Percentiles rank a stretch among this genome's conserved stretches.
Conservation (phyloP, 768 basidiomycete species). For the Pulveroboletus frians region DNA sequence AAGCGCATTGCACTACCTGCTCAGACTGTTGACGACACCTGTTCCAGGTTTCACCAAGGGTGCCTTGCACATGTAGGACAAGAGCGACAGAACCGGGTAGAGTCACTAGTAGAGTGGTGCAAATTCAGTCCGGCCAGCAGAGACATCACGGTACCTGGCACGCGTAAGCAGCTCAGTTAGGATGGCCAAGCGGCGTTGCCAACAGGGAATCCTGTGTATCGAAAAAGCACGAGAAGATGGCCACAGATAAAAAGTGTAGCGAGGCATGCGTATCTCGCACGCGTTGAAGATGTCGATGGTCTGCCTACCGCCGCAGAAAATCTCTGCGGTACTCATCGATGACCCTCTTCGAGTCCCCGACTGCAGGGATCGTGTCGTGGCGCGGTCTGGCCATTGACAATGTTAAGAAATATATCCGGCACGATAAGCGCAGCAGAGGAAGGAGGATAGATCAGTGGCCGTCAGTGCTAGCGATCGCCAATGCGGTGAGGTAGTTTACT, state of each 20-base stretch:
- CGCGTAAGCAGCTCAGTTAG: slow-evolving; percentile 93
- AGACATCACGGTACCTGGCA: slow-evolving; percentile 72
- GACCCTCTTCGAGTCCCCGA: slow-evolving; percentile 96
- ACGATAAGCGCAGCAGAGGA: slow-evolving; percentile 69
- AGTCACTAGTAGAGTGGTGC: no score
- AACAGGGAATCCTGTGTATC: slow-evolving; percentile 76
- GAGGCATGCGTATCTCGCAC: slow-evolving; percentile 65
- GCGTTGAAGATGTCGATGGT: slow-evolving; percentile 98
- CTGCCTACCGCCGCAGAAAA: slow-evolving; percentile 91
- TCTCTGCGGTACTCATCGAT: slow-evolving; percentile 99
- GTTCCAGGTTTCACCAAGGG: slow-evolving; percentile 93
- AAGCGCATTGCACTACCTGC: slow-evolving; percentile 91
- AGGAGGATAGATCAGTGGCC: slow-evolving; percentile 77
- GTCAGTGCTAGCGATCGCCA: slow-evolving; percentile 74
- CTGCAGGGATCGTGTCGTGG: slow-evolving; percentile 62
- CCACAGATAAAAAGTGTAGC: rapidly evolving
- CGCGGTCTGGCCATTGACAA: slow-evolving; percentile 50
- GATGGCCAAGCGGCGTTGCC: slow-evolving; percentile 91
- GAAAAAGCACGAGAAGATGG: not conserved
- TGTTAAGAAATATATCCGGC: slow-evolving; percentile 58
- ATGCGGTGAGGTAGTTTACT: slow-evolving; percentile 72
- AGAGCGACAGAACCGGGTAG: slow-evolving; percentile 89
- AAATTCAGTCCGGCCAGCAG: slow-evolving; percentile 52
- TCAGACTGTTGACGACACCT: slow-evolving; percentile 92
- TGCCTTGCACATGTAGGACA: slow-evolving; percentile 97